Evolutionary conservation across 495 filamentous ascomycete genomes (phyloP).

Genomic region (Podospora anserina): DNA sequence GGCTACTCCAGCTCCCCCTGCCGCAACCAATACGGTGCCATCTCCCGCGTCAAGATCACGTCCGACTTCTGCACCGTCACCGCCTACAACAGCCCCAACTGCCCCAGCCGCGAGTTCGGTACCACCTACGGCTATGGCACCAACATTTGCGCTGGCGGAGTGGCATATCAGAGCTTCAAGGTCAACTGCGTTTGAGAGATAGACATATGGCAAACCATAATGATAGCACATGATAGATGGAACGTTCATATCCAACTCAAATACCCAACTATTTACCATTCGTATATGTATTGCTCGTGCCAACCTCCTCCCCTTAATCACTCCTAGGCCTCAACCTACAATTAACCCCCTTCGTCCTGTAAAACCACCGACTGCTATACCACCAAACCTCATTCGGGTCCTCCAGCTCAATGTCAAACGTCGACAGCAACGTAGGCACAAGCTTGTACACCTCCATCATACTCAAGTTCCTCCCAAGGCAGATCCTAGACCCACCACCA

Average conservation of each 20-base stretch:
- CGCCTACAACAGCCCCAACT: not conserved
- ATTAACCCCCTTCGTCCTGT: constrained; percentile 19
- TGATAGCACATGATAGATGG: not conserved
- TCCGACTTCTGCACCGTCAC: not conserved
- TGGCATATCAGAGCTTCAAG: constrained; percentile 4
- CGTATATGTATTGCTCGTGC: not conserved
- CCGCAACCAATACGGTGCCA: not conserved
- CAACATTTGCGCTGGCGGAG: not conserved
- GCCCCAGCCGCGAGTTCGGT: constrained; percentile 2
- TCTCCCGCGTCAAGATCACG: constrained; percentile 2
- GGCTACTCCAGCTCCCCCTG: not conserved
- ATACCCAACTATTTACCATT: not conserved
- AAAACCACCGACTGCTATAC: constrained; percentile 26
- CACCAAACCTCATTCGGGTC: constrained; percentile 26
- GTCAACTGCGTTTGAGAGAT: not conserved
- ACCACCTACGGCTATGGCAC: not conserved
- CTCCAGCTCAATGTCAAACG: constrained; percentile 42
- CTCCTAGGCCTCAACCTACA: constrained; percentile 19
- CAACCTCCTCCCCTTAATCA: not conserved
- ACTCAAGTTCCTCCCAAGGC: constrained; percentile 62
- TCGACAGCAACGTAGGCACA: constrained; percentile 56
- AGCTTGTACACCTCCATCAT: constrained; percentile 65
- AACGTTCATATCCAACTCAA: not conserved
- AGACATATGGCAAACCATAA: not conserved
- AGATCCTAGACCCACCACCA: constrained; percentile 59